Evolutionary conservation across 164 flowering plant species (phyloP), one percentile per base, ranked within the genome.

Genomic region (Dillenia suffruticosa): DNA sequence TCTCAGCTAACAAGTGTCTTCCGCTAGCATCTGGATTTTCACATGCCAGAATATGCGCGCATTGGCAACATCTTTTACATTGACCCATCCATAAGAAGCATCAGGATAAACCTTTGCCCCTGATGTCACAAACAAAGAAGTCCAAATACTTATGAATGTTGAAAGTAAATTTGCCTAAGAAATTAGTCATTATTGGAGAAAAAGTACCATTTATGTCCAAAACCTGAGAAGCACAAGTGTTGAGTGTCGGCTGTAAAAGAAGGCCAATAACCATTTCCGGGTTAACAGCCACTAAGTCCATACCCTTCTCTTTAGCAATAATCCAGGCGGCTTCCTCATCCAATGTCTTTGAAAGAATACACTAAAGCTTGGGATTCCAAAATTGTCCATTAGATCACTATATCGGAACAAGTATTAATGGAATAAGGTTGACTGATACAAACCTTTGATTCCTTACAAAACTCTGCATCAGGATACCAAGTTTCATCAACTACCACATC

Each of bases 41-140:
- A 78, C 72, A 78, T 61, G 87, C 91, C 51, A 66, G 71, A 70
- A 88, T 72, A 73, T 88, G 88, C n/a, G 88, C n/a, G 91, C 89
- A 45, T 55, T 51, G 13, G 82, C 89, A 46, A 86, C 87, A 81
- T 86, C 87, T 75, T 72, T 79, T n/a, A 82, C 83, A 63, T 79
- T 56, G 54, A 84, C 76, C 81, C 80, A 86, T 63, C 81, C 80
- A 46, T 69, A 65, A 9, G 72, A 43, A 12, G 64, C 10, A 74
- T 79, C 77, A 8, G 68, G 74, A 61, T 56, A 79, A 49, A 83
- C 74, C 9, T 74, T 53, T 1, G 77, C 49, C 49, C 85, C 92
- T 79, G 68, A 57, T 62, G 11, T 11, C 44, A 6, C 44, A 32
- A 1, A 57, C 53, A 53, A 12, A 26, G 40, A 26, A 32, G 40